Evolutionary conservation across 768 basidiomycete species (phyloP).

Genomic region (Hortiboletus campestris): DNA sequence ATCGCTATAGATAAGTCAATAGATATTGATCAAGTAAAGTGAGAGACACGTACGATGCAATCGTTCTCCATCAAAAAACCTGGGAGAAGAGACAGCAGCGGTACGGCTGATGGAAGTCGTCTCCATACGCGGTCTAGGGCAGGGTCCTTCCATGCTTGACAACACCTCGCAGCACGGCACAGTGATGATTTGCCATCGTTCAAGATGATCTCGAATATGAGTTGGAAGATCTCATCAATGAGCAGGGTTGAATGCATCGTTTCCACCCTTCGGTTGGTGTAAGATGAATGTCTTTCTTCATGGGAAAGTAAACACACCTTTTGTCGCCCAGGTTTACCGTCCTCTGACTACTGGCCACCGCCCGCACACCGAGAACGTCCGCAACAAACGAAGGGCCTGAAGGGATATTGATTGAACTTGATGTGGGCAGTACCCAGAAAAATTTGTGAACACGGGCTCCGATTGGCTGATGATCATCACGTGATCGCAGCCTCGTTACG

Average conservation of each 20-base stretch:
- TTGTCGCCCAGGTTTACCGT: not conserved
- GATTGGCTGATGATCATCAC: conserved; percentile 12
- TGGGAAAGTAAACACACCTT: conserved; percentile 5
- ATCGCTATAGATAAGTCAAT: conserved; percentile 10
- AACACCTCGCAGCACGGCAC: conserved; percentile 38
- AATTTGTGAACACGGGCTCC: conserved; percentile 4
- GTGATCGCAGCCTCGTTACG: not conserved
- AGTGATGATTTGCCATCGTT: conserved; percentile 33
- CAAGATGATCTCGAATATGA: conserved; percentile 37
- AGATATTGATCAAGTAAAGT: not conserved
- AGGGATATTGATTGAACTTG: not conserved
- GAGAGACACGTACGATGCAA: conserved; percentile 12
- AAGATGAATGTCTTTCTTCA: not conserved
- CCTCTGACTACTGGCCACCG: not conserved
- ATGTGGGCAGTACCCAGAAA: conserved; percentile 15
- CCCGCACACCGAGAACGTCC: not conserved
- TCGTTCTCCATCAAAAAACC: conserved; percentile 10
- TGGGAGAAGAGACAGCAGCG: conserved; percentile 39
- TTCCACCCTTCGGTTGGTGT: not conserved
- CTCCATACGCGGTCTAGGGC: conserved; percentile 48
- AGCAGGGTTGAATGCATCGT: conserved; percentile 45
- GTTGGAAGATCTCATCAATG: conserved; percentile 50
- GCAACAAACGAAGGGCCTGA: not conserved
- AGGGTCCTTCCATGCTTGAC: conserved; percentile 47
- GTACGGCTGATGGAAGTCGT: conserved; percentile 39